These are phyloP conservation scores for Spirogloea muscicola DNA, from an alignment of 139 green algal species.

Conservation along the genomic window DNA sequence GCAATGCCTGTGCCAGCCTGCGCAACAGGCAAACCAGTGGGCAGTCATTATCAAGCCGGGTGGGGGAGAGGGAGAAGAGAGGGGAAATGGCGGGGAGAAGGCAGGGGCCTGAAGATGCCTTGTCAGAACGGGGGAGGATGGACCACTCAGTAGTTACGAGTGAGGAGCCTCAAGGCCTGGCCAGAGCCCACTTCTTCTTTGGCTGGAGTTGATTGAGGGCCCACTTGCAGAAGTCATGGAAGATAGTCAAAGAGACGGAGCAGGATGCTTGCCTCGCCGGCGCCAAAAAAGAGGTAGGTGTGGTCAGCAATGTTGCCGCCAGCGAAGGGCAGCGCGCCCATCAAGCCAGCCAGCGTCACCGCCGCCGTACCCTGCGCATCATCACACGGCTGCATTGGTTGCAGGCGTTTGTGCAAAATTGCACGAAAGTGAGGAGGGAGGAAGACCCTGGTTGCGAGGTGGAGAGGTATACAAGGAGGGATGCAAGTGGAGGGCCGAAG, in stretches of 20 bases:
- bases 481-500: background rate
- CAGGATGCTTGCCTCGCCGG: constrained; percentile 19
- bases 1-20: constrained; percentile 44
- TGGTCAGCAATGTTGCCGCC: constrained; percentile 16
- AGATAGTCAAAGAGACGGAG: constrained; percentile 5
- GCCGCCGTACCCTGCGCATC: constrained; percentile 64
- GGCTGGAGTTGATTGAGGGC: no score
- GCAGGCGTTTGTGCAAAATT: background rate
- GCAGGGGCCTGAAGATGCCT: no score
- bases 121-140: no score
- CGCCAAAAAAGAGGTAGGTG: constrained; percentile 17
- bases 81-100: background rate
- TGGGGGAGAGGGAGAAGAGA: background rate
- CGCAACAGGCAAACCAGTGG: background rate
- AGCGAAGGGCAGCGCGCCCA: constrained; percentile 60
- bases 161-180: no score
- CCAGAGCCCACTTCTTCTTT: no score
- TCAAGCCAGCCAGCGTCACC: constrained; percentile 72
- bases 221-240: no score
- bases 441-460: background rate
- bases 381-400: background rate
- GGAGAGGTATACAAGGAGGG: background rate
- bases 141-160: no score
- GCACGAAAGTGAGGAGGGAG: background rate
- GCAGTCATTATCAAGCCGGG: no score